Percentiles rank a stretch among this genome's conserved stretches.
Evolutionary conservation across 352 stramenopile species (phyloP).

Genomic region (Globisporangium nagaii): DNA sequence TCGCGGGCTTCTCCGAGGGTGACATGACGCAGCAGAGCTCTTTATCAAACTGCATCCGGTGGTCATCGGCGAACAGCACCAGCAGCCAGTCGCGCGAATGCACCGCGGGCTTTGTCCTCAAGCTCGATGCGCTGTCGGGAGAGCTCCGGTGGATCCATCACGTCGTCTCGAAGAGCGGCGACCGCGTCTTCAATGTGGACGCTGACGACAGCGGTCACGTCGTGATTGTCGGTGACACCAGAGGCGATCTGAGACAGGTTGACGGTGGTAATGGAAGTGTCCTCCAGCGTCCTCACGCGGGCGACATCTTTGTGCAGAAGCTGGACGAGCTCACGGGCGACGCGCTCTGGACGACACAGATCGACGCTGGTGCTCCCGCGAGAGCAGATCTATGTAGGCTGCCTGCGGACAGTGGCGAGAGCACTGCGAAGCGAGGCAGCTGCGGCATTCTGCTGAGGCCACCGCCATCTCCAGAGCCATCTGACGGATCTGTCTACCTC

Average conservation of each 20-base stretch:
- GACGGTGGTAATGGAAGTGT: background rate
- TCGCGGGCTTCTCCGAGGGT: conserved; percentile 5
- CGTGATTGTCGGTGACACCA: conserved; percentile 23
- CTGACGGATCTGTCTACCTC: conserved; percentile 8
- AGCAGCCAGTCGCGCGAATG: background rate
- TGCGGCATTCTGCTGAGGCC: background rate
- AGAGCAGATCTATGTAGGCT: conserved; percentile 2
- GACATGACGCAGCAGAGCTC: background rate
- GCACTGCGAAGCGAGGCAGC: background rate
- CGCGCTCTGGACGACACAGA: conserved; percentile 15
- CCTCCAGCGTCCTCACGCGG: background rate
- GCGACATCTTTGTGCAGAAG: conserved; percentile 20
- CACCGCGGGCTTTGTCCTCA: conserved; percentile 16
- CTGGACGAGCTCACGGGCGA: conserved; percentile 12
- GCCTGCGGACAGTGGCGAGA: background rate
- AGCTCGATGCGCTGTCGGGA: conserved; percentile 5
- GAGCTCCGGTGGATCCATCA: conserved; percentile 5
- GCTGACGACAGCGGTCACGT: conserved; percentile 1
- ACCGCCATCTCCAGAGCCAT: background rate
- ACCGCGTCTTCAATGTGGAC: conserved; percentile 21
- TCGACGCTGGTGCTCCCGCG: background rate
- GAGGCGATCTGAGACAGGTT: conserved; percentile 1
- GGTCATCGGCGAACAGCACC: background rate
- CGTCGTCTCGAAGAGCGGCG: background rate
- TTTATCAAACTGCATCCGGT: background rate